A percentile compares a stretch with the other conserved stretches of the same genome.
Conservation (phyloP, 306 rosid genomes). For the Chamaecrista fasciculata region DNA sequence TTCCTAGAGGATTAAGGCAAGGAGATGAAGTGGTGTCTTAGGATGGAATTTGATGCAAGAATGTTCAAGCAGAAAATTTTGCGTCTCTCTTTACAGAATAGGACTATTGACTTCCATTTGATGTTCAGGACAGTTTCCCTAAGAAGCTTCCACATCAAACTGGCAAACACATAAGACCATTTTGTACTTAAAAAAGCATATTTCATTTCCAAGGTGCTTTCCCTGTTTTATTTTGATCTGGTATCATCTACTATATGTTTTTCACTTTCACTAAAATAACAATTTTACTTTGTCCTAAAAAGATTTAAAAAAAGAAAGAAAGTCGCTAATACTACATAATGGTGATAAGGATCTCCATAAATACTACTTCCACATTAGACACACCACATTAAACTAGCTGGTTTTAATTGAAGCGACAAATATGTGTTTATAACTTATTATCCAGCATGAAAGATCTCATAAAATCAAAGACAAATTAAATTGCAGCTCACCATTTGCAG, state of each 20-base stretch:
- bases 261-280: neutral
- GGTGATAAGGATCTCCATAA: neutral
- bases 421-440: conserved; percentile 8
- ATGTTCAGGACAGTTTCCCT: neutral
- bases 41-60: neutral
- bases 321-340: neutral
- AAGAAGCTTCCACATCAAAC: neutral
- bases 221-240: neutral
- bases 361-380: neutral
- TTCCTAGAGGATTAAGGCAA: too few species aligned
- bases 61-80: neutral
- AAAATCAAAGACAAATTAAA: neutral
- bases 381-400: neutral
- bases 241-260: neutral
- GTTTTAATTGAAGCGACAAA: neutral
- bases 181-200: neutral
- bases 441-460: neutral
- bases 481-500: conserved; percentile 69
- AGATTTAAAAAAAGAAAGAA: too few species aligned
- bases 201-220: neutral
- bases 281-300: neutral
- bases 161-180: conserved; percentile 1
- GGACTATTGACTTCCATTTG: neutral
- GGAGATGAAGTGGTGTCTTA: neutral
- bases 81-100: conserved; percentile 10